phyloP scores from a whole-genome alignment of 805 yeast genomes.

The Nakazawaea ambrosiae region DNA sequence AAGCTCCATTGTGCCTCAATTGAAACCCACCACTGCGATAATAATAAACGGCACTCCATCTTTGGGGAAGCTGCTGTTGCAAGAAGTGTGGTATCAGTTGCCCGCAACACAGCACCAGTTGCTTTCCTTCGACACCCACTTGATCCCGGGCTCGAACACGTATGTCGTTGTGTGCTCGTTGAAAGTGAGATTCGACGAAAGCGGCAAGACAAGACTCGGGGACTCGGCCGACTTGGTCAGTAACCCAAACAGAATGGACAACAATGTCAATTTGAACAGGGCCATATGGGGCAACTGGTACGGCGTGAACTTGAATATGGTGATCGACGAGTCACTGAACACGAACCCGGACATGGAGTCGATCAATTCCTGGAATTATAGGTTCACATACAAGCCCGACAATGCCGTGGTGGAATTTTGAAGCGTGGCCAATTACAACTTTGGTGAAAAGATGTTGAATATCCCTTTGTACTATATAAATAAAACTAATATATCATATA shows the following conservation, averaged over 20 bases:
- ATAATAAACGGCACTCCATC: slow-evolving; percentile 55
- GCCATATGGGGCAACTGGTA: slow-evolving; percentile 64
- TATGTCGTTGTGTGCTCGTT: slow-evolving; percentile 40
- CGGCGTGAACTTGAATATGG: slow-evolving; percentile 55
- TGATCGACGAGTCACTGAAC: slow-evolving; percentile 46
- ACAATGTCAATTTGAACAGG: slow-evolving; percentile 25
- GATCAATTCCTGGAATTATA: slow-evolving; percentile 58
- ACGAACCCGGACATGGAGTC: slow-evolving; percentile 33
- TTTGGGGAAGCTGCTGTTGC: slow-evolving; percentile 43
- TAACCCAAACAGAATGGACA: slow-evolving; percentile 11
- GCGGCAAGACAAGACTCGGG: slow-evolving; percentile 61
- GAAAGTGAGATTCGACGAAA: slow-evolving; percentile 70
- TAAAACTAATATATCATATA: too few species aligned
- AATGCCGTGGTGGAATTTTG: slow-evolving; percentile 26
- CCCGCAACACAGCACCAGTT: slow-evolving; percentile 58
- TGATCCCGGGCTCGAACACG: slow-evolving; percentile 57
- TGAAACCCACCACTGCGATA: slow-evolving; percentile 44
- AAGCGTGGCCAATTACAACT: too few species aligned
- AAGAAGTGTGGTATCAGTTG: slow-evolving; percentile 47
- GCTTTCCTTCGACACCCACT: slow-evolving; percentile 59
- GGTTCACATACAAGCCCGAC: slow-evolving; percentile 57
- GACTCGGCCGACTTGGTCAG: slow-evolving; percentile 49
- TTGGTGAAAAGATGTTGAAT: too few species aligned
- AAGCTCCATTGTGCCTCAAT: slow-evolving; percentile 32
- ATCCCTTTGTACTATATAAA: too few species aligned